Evolutionary conservation across 2,329 filamentous ascomycete species (phyloP), one percentile per base, ranked within the genome.

Genomic region (Hymenoscyphus scutula): DNA sequence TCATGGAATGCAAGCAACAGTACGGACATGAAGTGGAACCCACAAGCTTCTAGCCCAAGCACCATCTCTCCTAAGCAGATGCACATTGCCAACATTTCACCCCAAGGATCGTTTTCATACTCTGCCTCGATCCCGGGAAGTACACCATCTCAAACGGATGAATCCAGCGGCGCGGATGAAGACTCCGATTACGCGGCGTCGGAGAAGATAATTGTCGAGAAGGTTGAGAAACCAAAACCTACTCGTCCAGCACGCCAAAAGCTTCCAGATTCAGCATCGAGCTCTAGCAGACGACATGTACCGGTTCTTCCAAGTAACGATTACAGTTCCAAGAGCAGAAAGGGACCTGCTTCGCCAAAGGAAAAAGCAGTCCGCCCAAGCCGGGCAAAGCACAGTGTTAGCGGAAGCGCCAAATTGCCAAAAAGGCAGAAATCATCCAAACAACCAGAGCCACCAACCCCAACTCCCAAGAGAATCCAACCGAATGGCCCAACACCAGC

Each of bases 41-140:
- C 63, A n/a, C 34, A 62, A 25, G 25, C 56, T 3, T 19, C 56
- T 13, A 34, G n/a, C 38, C 56, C 68, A 27, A 66, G 56, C 34
- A 73, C 70, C 8, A 67, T 73, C 15, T 72, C 67, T 13, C 71
- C 70, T 3, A 69, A 68, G 55, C 62, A 65, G 10, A 60, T 73
- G 51, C 41, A 71, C 29, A 62, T 65, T 34, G 56, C 62, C 30
- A 48, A 48, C 41, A 19, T 48, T 48, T 48, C n/a, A 23, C 61
- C 67, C 1, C 62, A 63, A 3, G 38, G 61, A 8, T 57, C 65
- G 3, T 38, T 67, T 10, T 65, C 68, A 17, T 64, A 66, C 19
- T 66, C 65, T 51, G 62, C 37, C 53, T 69, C 69, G 37, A 69
- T 64, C n/a, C 62, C 67, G 61, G 64, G 48, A 32, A 57, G 53